Evolutionary conservation across 106 monocot species (phyloP).

Genomic region (Dioscorea zingiberensis): DNA sequence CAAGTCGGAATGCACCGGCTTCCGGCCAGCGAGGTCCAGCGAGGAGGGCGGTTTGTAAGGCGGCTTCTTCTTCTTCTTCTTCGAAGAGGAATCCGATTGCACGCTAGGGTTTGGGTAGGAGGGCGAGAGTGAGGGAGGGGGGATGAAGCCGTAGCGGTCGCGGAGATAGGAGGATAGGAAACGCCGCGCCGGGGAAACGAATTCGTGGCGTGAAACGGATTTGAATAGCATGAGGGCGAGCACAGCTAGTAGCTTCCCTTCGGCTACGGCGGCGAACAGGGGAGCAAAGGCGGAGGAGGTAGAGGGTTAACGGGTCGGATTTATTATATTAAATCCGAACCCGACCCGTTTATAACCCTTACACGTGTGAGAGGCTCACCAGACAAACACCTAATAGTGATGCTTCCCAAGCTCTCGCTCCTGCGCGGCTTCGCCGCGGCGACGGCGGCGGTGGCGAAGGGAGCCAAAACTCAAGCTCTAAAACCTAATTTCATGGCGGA

Average conservation of each 20-base stretch:
- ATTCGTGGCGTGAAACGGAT: constrained; percentile 10
- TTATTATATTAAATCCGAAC: too few relatives aligned
- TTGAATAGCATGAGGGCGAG: neutral
- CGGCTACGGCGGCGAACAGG: too few relatives aligned
- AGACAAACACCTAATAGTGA: too few relatives aligned
- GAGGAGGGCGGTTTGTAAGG: constrained; percentile 79
- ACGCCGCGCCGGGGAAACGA: constrained; percentile 1
- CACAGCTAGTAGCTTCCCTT: too few relatives aligned
- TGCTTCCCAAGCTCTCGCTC: too few relatives aligned
- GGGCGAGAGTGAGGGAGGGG: constrained; percentile 52
- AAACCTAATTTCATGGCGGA: constrained; percentile 6
- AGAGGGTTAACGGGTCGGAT: too few relatives aligned
- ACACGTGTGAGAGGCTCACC: too few relatives aligned
- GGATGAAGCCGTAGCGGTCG: constrained; percentile 71
- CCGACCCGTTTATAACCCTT: too few relatives aligned
- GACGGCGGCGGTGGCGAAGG: too few relatives aligned
- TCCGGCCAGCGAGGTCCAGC: constrained; percentile 41
- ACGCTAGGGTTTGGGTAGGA: neutral
- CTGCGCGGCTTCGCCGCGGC: too few relatives aligned
- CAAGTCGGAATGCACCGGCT: constrained; percentile 47
- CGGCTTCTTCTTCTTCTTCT: constrained; percentile 39
- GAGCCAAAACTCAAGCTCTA: neutral
- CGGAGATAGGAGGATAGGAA: constrained; percentile 12
- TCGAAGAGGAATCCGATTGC: too few relatives aligned
- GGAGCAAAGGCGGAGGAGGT: too few relatives aligned